Percentiles rank a stretch among this genome's conserved stretches.
Evolutionary conservation across 2,329 filamentous ascomycete genomes (phyloP).

Genomic region (Podosphaera aphanis): DNA sequence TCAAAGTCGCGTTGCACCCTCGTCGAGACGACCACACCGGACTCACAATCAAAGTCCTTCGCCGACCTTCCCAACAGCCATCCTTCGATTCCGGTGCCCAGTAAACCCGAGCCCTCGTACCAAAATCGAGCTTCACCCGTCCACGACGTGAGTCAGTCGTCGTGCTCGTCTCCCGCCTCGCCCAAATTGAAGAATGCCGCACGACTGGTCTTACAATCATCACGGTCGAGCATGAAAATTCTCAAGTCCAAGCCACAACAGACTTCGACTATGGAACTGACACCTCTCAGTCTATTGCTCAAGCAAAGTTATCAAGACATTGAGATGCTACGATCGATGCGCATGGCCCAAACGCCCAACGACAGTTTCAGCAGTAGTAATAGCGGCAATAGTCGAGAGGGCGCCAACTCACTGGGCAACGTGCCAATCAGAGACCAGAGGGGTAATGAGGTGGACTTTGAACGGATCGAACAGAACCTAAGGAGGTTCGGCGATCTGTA

Average conservation of each 20-base stretch:
- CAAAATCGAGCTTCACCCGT: neutral
- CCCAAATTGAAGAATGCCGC: neutral
- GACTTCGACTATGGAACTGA: constrained; percentile 1
- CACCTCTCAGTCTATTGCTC: constrained; percentile 3
- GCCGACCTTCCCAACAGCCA: neutral
- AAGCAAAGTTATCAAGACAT: constrained; percentile 3
- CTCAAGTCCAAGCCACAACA: neutral
- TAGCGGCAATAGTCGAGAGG: neutral
- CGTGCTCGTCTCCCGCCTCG: too few species aligned
- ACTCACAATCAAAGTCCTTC: neutral
- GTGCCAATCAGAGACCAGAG: neutral
- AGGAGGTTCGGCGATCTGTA: constrained; percentile 6
- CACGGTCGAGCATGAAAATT: neutral
- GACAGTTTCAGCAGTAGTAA: neutral
- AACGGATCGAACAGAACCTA: constrained; percentile 4
- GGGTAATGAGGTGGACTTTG: constrained; percentile 4
- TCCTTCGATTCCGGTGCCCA: neutral
- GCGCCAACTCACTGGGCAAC: neutral
- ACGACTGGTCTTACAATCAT: neutral
- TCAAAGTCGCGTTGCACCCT: neutral
- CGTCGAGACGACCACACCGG: neutral
- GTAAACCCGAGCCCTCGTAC: neutral
- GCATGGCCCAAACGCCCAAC: neutral
- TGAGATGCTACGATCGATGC: neutral
- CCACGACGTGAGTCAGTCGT: neutral